Evolutionary conservation across 2,329 filamentous ascomycete species (phyloP).

Genomic region (Phoma sp.): DNA sequence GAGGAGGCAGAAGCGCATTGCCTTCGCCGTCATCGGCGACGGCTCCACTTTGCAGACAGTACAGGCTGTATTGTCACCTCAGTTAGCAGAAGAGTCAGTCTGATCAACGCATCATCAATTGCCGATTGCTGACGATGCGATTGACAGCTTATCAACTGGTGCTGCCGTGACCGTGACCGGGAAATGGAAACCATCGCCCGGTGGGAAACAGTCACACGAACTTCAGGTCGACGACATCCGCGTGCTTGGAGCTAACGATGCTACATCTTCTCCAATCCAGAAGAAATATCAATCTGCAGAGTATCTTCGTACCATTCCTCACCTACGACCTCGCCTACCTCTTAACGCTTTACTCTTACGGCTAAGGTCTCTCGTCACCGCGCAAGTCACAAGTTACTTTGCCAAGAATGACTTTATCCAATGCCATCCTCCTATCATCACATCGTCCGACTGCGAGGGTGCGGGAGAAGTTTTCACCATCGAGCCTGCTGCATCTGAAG

Average conservation of each 20-base stretch:
- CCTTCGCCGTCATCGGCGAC: conserved; percentile 87
- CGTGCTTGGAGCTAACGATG: conserved; percentile 78
- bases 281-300: conserved; percentile 95
- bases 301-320: conserved; percentile 85
- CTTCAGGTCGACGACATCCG: conserved; percentile 75
- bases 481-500: conserved; percentile 28
- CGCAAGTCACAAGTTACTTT: conserved; percentile 79
- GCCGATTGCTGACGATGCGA: conserved; percentile 23
- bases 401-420: conserved; percentile 74
- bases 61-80: conserved; percentile 80
- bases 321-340: conserved; percentile 82
- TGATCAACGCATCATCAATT: conserved; percentile 1
- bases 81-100: conserved; percentile 75
- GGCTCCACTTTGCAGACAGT: conserved; percentile 81
- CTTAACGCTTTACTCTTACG: conserved; percentile 82
- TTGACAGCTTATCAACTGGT: conserved; percentile 76
- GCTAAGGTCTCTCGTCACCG: conserved; percentile 81
- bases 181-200: conserved; percentile 75
- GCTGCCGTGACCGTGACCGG: conserved; percentile 80
- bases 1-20: conserved; percentile 81
- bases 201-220: conserved; percentile 77
- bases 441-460: conserved; percentile 96
- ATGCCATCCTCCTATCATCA: conserved; percentile 91
- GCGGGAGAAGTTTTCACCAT: conserved; percentile 92
- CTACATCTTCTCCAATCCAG: conserved; percentile 89